These are phyloP conservation scores for Botryotinia narcissicola DNA, from an alignment of 2,329 filamentous ascomycete species.

Conservation along the genomic window DNA sequence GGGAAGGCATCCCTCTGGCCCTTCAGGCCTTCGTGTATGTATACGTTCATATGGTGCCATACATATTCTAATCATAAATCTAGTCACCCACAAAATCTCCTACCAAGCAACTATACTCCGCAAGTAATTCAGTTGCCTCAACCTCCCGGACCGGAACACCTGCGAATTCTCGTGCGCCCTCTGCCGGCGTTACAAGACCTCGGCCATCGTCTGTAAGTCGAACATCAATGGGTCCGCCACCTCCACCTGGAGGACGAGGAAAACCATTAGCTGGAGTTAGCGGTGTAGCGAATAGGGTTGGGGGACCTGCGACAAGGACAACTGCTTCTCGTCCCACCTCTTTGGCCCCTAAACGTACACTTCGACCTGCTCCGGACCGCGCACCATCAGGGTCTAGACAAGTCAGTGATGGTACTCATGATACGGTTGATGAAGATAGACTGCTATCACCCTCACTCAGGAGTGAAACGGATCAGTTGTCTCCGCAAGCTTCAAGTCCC, in stretches of 20 bases:
- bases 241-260: slow-evolving; percentile 37
- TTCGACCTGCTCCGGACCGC: slow-evolving; percentile 36
- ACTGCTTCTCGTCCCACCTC: slow-evolving; percentile 27
- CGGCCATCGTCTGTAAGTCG: slow-evolving; percentile 57
- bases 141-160: slow-evolving; percentile 65
- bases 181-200: slow-evolving; percentile 44
- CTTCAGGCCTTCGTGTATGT: slow-evolving; percentile 56
- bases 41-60: background rate
- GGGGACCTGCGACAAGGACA: slow-evolving; percentile 26
- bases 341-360: slow-evolving; percentile 33
- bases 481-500: slow-evolving; percentile 37
- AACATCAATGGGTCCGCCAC: slow-evolving; percentile 66
- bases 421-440: slow-evolving; percentile 33
- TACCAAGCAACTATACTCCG: slow-evolving; percentile 63
- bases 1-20: slow-evolving; percentile 55
- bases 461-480: slow-evolving; percentile 44
- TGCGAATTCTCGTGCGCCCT: slow-evolving; percentile 50
- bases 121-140: slow-evolving; percentile 53
- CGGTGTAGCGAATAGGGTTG: slow-evolving; percentile 36
- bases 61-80: slow-evolving; percentile 30
- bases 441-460: slow-evolving; percentile 46
- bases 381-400: slow-evolving; percentile 37
- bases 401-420: slow-evolving; percentile 34
- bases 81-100: slow-evolving; percentile 78
- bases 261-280: slow-evolving; percentile 41